Evolutionary conservation across 306 rosid species (phyloP).

Genomic region (Cucurbita argyrosperma): DNA sequence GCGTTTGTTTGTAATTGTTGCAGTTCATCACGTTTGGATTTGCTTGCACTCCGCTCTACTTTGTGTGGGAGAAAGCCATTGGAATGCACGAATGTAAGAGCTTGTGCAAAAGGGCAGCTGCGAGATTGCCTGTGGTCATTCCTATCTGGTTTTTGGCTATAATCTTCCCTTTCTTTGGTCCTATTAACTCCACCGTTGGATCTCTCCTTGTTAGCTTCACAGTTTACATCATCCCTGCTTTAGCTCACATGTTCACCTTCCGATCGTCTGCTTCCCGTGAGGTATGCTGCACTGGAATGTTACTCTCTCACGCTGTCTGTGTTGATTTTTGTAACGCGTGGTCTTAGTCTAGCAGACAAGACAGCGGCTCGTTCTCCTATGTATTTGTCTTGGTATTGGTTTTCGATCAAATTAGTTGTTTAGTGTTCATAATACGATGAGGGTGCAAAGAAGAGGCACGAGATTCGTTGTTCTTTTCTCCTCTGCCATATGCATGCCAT

Average conservation of each 20-base stretch:
- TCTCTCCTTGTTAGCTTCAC: constrained; percentile 96
- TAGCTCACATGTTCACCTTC: constrained; percentile 80
- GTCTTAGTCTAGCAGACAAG: constrained; percentile 32
- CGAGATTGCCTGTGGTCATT: constrained; percentile 78
- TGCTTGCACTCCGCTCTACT: constrained; percentile 91
- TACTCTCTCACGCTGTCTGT: background rate
- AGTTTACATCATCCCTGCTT: constrained; percentile 83
- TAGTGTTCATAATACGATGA: background rate
- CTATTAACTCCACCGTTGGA: constrained; percentile 94
- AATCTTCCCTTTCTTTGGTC: constrained; percentile 87
- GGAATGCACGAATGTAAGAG: constrained; percentile 92
- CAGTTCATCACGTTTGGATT: constrained; percentile 95
- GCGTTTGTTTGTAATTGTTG: background rate
- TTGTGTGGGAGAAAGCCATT: constrained; percentile 88
- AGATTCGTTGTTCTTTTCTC: constrained; percentile 15
- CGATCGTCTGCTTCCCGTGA: constrained; percentile 69
- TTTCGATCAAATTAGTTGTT: background rate
- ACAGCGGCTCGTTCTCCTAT: constrained; percentile 13
- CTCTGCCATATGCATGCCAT: constrained; percentile 8
- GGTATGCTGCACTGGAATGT: constrained; percentile 24
- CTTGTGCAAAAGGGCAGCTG: constrained; percentile 84
- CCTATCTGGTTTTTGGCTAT: constrained; percentile 97
- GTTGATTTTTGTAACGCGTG: constrained; percentile 15
- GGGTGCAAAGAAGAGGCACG: constrained; percentile 12
- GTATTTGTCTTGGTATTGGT: background rate